phyloP scores from a whole-genome alignment of 139 green algal genomes.

The Nannochloris sp. region DNA sequence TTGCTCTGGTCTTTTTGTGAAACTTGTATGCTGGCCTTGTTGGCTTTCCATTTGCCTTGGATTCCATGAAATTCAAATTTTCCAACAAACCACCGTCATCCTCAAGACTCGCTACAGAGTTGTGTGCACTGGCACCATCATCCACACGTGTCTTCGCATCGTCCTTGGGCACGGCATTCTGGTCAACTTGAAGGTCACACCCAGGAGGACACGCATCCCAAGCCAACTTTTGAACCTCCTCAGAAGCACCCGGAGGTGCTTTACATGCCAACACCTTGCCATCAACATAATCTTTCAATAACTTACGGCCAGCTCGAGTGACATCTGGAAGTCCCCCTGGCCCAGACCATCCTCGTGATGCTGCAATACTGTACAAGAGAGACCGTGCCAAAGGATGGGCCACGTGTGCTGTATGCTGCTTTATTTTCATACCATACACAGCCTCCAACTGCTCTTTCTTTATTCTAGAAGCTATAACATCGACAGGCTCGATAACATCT shows the following conservation, averaged over 20 bases:
- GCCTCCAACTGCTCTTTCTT: slow-evolving; percentile 48
- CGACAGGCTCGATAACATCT: slow-evolving; percentile 69
- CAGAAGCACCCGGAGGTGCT: slow-evolving; percentile 47
- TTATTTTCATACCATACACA: slow-evolving; percentile 68
- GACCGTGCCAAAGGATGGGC: slow-evolving; percentile 39
- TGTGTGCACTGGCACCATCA: neutral
- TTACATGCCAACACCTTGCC: slow-evolving; percentile 83
- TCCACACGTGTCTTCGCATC: neutral
- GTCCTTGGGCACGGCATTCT: neutral
- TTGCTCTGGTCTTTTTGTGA: slow-evolving; percentile 57
- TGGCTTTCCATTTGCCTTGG: slow-evolving; percentile 13
- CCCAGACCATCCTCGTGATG: slow-evolving; percentile 55
- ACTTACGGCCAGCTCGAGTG: slow-evolving; percentile 52
- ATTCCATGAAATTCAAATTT: slow-evolving; percentile 11
- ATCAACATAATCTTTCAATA: slow-evolving; percentile 84
- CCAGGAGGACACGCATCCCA: neutral
- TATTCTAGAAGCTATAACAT: slow-evolving; percentile 52
- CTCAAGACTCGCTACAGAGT: neutral
- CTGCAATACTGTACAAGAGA: slow-evolving; percentile 48
- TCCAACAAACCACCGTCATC: neutral
- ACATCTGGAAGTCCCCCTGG: slow-evolving; percentile 82
- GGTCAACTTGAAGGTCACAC: neutral
- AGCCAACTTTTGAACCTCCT: neutral
- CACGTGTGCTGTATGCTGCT: slow-evolving; percentile 19
- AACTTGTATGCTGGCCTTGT: slow-evolving; percentile 62